Base-by-base conservation (phyloP, 2,329 filamentous ascomycete species). In the Ampelomyces quisqualis region DNA sequence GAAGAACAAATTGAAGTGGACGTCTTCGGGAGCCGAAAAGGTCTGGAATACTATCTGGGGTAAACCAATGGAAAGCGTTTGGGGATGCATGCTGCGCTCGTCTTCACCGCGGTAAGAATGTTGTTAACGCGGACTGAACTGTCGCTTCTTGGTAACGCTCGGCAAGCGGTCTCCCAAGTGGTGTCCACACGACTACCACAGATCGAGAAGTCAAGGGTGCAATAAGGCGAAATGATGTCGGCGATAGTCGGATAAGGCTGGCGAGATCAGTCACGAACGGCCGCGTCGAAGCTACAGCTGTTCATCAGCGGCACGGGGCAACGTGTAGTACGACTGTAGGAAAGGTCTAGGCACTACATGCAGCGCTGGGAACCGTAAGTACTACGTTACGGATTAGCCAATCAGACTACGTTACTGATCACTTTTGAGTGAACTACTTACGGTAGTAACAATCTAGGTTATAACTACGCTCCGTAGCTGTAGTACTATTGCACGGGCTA, bases 161-260 rank as follows among this genome's bases (percentile, higher is more conserved):
- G 48, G 48, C 41, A 45, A 15, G 44, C 41, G 14, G 41, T 51
- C 10, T 37, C 42, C 3, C 48, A 52, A 21, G 40, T 47, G 7
- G 31, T 33, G 7, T 42, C 40, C 9, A 40, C 31, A 30, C 39
- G 1, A 38, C 39, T 14, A 30, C 39, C 19, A 41, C 39, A 3
- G 47, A 46, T 38, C 14, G 38, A 11, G 47, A 49, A 13, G 40
- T 49, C 7, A 37, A 29, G 34, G 17, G 28, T 8, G 18, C 27
- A 15, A 30, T 39, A 22, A 39, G 27, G n/a, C 13, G 33, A 3
- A 33, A 20, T 7, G 36, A 14, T 1, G 23, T 33, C 8, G 36
- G 19, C 5, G 29, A 39, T n/a, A 21, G 36, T 20, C 32, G n/a
- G 36, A 33, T 39, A 8, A 14, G 28, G 6, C 23, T 39, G 11